Base-by-base conservation (phyloP, 2,329 filamentous ascomycete genomes). In the Pezicula neosporulosa region DNA sequence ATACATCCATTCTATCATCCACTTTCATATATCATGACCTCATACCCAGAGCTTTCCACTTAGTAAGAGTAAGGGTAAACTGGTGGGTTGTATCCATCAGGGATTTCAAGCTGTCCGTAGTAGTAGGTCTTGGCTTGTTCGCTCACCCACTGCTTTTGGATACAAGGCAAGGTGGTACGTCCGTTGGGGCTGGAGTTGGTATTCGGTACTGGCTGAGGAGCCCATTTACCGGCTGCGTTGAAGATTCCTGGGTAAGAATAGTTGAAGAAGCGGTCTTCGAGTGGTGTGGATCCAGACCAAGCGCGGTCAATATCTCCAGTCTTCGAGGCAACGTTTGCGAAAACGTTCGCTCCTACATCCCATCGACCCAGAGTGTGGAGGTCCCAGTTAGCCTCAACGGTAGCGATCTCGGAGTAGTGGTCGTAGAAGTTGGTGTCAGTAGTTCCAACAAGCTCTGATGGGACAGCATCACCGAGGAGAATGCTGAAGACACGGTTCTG, bases 271-370 rank as follows among this genome's bases (percentile, higher is more conserved):
- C 71, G 59, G 24, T 63, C 62, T 27, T 66, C 61, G 15, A 76
- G 64, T 4, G 54, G 53, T 9, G 50, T 51, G 2, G 48, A 52
- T 8, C 44, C 38, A 10, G 39, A 44, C 63, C 63, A 67, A 4
- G 70, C 52, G 3, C 62, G 52, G 12, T 66, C 63, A 7, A 60
- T 55, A 63, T 87, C 83, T 48, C 82, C 80, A 0, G 84, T 87
- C 69, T 77, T 72, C 6, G 78, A 67, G 13, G 81, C 83, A 3
- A 89, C 83, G 19, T 81, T 51, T 27, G 76, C 61, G 66, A 82
- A 85, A n/a, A 89, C 79, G 64, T 89, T 89, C 63, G 86, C 86
- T 47, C 83, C 84, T 15, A 85, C 84, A 61, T 90, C 86, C 75
- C 79, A 89, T 53, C 86, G 82, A 10, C 86, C 86, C 2, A 90